Base-by-base conservation (phyloP, 2,329 filamentous ascomycete genomes). In the Aureobasidium musti region DNA sequence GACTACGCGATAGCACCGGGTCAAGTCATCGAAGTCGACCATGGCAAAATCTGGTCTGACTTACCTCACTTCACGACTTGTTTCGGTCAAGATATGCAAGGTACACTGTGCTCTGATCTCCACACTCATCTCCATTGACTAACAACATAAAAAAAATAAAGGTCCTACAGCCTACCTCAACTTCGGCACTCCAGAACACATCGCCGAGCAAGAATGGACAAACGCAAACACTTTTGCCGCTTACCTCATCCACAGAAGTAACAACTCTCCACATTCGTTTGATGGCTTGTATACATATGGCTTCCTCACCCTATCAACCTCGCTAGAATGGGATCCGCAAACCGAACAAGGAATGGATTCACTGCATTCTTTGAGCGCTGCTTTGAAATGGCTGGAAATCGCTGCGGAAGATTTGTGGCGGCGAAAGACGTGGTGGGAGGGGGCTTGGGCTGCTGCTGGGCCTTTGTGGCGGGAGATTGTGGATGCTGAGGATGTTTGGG, bases 171-270 rank as follows among this genome's bases (percentile, higher is more conserved):
- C 45, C 43, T 63, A 47, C 28, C 50, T 63, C 28, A 52, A 39
- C 23, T 45, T 52, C 45, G 59, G 59, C 4, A 5, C 13, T 13
- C n/a, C 41, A 4, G 59, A 63, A 35, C 30, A 63, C 28, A 37
- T 50, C 2, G 59, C 59, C 14, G 59, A 63, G 19, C 59, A 63
- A 30, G 30, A 35, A 19, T 52, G 45, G 59, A 33, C 43, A 23
- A 63, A 37, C 13, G 33, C 21, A 21, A 63, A 63, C 43, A 63
- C 57, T 6, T 63, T 63, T 41, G 57, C 57, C 39, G 57, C 57
- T 50, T 50, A 19, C 43, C 28, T 63, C 26, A 21, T 50, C 41
- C 30, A 11, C 30, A n/a, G 17, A n/a, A 35, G 3, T 3, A 13
- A 11, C 43, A 14, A 19, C 10, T 39, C 30, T 17, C 13, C 26